phyloP scores from a whole-genome alignment of 495 filamentous ascomycete genomes.

The Cercophora newfieldiana region DNA sequence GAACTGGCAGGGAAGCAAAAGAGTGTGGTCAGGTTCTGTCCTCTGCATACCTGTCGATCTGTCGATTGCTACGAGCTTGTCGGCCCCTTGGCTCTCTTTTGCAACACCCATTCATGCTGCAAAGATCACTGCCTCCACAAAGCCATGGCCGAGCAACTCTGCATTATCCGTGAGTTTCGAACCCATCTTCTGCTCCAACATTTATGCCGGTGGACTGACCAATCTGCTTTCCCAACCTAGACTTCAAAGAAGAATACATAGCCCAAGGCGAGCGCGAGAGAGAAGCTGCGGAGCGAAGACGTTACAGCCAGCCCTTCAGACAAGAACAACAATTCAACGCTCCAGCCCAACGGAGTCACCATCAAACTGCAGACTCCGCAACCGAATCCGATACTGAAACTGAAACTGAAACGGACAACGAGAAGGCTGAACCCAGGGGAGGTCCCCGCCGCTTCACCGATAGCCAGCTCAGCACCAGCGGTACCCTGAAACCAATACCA shows the following conservation, averaged over 20 bases:
- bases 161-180: constrained; percentile 23
- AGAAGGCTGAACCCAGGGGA: neutral
- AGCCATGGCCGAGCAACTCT: constrained; percentile 26
- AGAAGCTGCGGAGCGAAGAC: neutral
- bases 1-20: neutral
- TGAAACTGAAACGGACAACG: constrained; percentile 4
- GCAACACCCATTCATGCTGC: constrained; percentile 27
- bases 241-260: constrained; percentile 31
- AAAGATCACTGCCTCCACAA: constrained; percentile 22
- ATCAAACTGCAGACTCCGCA: neutral
- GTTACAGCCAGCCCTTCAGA: neutral
- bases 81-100: constrained; percentile 22
- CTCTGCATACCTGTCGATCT: constrained; percentile 28
- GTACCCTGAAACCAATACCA: neutral
- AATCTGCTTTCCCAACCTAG: constrained; percentile 3
- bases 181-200: neutral
- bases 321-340: neutral
- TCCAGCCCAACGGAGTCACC: neutral
- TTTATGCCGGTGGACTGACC: too few species aligned
- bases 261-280: constrained; percentile 22
- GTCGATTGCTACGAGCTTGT: constrained; percentile 23
- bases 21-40: constrained; percentile 16
- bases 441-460: neutral
- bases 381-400: constrained; percentile 7
- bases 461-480: constrained; percentile 6